Conservation (phyloP, 2,329 filamentous ascomycete genomes). For the Alternaria tenuissima region DNA sequence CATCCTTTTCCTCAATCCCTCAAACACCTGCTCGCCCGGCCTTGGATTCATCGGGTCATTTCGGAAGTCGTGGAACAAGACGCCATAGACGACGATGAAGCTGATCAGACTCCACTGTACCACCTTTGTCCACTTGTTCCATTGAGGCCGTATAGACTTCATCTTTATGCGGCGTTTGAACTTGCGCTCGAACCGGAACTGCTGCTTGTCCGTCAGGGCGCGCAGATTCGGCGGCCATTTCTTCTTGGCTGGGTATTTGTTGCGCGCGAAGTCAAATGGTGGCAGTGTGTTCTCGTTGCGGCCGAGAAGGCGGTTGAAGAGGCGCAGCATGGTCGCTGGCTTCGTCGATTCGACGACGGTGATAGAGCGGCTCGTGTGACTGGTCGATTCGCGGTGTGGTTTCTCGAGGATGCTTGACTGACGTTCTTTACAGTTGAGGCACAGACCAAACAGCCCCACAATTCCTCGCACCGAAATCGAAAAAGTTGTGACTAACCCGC, state of each 20-base stretch:
- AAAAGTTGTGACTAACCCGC: slow-evolving; percentile 28
- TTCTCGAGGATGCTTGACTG: slow-evolving; percentile 18
- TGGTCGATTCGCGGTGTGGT: slow-evolving; percentile 7
- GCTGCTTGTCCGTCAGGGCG: slow-evolving; percentile 73
- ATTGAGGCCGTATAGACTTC: slow-evolving; percentile 68
- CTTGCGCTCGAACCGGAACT: slow-evolving; percentile 80
- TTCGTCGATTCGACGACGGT: slow-evolving; percentile 7
- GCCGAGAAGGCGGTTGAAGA: slow-evolving; percentile 59
- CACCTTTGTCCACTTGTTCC: slow-evolving; percentile 71
- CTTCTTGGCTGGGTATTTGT: slow-evolving; percentile 72
- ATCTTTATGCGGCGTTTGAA: slow-evolving; percentile 75
- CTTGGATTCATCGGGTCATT: slow-evolving; percentile 43
- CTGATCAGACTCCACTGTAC: slow-evolving; percentile 63
- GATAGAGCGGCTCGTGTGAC: not conserved
- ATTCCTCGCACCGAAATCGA: slow-evolving; percentile 12
- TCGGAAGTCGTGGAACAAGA: slow-evolving; percentile 68
- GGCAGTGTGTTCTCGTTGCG: slow-evolving; percentile 52
- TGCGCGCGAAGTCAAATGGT: slow-evolving; percentile 58
- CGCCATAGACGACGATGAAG: slow-evolving; percentile 63
- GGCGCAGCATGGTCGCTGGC: slow-evolving; percentile 33
- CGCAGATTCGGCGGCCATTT: slow-evolving; percentile 81
- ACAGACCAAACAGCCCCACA: slow-evolving; percentile 6
- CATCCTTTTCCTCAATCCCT: slow-evolving; percentile 38
- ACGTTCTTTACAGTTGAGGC: slow-evolving; percentile 25
- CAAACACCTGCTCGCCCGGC: slow-evolving; percentile 44